A percentile compares a stretch with the other conserved stretches of the same genome.
These are phyloP conservation scores for Rauvolfia tetraphylla DNA, from an alignment of 257 asterid genomes.

Conservation along the genomic window DNA sequence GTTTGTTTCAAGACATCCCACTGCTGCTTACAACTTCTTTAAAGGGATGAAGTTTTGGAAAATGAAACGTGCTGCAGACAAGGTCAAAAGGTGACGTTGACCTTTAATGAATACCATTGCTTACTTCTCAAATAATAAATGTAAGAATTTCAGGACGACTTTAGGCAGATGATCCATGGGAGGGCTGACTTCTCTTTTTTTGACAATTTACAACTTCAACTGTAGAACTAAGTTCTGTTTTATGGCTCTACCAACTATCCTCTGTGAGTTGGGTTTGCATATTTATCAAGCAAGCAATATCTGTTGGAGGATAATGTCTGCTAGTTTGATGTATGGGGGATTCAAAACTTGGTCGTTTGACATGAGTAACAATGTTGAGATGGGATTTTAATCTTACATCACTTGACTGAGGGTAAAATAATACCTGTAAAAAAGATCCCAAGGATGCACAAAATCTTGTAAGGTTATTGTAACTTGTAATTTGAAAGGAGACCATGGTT, in stretches of 20 bases:
- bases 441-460: background rate
- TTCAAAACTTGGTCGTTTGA: background rate
- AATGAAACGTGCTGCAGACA: background rate
- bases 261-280: background rate
- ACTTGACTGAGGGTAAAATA: background rate
- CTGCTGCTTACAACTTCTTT: background rate
- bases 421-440: background rate
- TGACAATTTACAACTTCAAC: background rate
- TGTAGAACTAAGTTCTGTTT: background rate
- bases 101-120: background rate
- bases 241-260: background rate
- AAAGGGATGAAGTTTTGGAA: background rate
- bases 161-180: background rate
- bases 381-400: background rate
- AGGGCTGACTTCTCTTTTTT: background rate
- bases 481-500: background rate
- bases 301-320: background rate
- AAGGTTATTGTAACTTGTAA: background rate
- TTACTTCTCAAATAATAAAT: background rate
- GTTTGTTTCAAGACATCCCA: background rate
- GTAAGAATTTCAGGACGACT: background rate
- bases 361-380: background rate
- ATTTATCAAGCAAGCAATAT: slow-evolving; percentile 1
- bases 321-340: background rate
- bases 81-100: background rate